These are phyloP conservation scores for Triticum urartu DNA, from an alignment of 176 grass and related monocot genomes.

Conservation along the genomic window DNA sequence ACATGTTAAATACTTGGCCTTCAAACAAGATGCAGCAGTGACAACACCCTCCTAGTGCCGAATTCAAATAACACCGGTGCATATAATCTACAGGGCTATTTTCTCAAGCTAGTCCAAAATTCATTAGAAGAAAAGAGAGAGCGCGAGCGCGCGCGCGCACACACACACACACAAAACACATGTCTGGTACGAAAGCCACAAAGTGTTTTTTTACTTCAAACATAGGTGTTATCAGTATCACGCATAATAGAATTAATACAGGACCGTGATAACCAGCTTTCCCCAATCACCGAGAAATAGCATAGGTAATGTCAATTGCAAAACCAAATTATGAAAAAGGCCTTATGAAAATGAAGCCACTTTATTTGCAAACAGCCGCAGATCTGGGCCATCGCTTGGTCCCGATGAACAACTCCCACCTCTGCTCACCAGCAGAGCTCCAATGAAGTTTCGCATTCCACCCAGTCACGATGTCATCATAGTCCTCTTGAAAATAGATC, in stretches of 20 bases:
- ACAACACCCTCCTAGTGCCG: not conserved
- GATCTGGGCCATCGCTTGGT: slow-evolving; percentile 52
- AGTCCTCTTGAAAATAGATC: slow-evolving; percentile 66
- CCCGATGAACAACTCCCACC: slow-evolving; percentile 89
- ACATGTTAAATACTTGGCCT: too few relatives aligned
- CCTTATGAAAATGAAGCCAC: not conserved
- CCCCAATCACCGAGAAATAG: not conserved
- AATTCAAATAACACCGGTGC: not conserved
- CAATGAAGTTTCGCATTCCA: slow-evolving; percentile 93
- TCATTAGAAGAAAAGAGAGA: too few relatives aligned
- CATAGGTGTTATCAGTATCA: not conserved
- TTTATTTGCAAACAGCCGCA: slow-evolving; percentile 17
- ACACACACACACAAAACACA: not conserved
- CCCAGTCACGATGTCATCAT: slow-evolving; percentile 81
- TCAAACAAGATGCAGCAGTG: too few relatives aligned
- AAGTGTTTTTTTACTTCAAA: not conserved
- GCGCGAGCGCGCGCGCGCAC: too few relatives aligned
- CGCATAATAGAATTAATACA: not conserved
- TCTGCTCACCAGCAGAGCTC: slow-evolving; percentile 81
- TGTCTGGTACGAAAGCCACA: not conserved
- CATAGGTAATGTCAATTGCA: not conserved
- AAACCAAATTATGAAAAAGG: not conserved
- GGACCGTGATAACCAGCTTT: not conserved
- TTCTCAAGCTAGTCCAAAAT: not conserved
- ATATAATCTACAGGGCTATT: not conserved